A percentile compares a stretch with the other conserved stretches of the same genome.
Conservation (phyloP, 164 flowering plant species). For the Cinnamomum micranthum region DNA sequence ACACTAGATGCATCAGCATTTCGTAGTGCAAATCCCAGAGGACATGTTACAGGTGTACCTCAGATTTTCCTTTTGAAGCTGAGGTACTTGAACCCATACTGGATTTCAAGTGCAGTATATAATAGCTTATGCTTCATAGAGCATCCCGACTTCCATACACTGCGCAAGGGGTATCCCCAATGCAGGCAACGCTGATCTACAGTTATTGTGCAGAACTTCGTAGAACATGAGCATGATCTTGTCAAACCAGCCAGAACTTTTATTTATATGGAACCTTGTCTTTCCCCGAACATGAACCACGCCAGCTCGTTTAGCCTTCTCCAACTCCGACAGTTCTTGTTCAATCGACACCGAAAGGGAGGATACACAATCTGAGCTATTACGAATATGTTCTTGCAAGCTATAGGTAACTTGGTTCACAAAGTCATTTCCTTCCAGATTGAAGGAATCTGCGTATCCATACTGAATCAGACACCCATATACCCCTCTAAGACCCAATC, state of each 20-base stretch:
- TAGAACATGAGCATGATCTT: slow-evolving; percentile 60
- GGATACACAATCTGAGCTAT: slow-evolving; percentile 4
- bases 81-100: too few species aligned
- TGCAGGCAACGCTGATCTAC: slow-evolving; percentile 69
- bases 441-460: slow-evolving; percentile 66
- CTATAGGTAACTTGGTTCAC: slow-evolving; percentile 41
- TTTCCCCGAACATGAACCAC: slow-evolving; percentile 74
- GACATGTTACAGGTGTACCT: too few species aligned
- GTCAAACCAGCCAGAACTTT: slow-evolving; percentile 52
- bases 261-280: slow-evolving; percentile 58
- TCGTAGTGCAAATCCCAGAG: too few species aligned
- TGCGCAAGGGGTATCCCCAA: slow-evolving; percentile 54
- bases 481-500: slow-evolving; percentile 48
- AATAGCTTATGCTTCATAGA: slow-evolving; percentile 55
- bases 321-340: slow-evolving; percentile 45
- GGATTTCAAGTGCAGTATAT: too few species aligned
- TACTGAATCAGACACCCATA: slow-evolving; percentile 67
- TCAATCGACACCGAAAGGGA: slow-evolving; percentile 18
- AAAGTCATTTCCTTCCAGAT: slow-evolving; percentile 51
- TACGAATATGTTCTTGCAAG: slow-evolving; percentile 32
- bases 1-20: too few species aligned
- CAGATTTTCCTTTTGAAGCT: too few species aligned
- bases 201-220: slow-evolving; percentile 63
- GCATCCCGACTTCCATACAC: slow-evolving; percentile 78
- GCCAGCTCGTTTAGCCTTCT: slow-evolving; percentile 44